Conservation (phyloP, 1,139 yeast species). For the Diutina neorugosa region DNA sequence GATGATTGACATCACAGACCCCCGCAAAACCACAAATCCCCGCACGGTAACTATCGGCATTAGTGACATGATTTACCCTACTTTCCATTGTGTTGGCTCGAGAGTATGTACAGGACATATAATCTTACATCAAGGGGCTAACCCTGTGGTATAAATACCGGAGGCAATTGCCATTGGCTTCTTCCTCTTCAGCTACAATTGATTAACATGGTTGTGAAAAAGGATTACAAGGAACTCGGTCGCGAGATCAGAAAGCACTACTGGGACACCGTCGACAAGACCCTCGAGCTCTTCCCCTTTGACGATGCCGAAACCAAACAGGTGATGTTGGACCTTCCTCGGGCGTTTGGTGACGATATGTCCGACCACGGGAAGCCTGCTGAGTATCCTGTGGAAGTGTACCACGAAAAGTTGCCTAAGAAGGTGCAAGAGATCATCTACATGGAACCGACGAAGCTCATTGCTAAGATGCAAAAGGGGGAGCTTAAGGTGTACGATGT, state of each 20-base stretch:
- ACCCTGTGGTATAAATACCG: not conserved
- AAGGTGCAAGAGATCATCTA: constrained; percentile 28
- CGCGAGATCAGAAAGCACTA: not conserved
- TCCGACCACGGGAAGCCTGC: constrained; percentile 15
- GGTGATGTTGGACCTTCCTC: constrained; percentile 10
- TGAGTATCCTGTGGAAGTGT: constrained; percentile 15
- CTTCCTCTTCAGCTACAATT: not conserved
- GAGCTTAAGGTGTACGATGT: constrained; percentile 30
- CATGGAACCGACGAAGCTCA: constrained; percentile 30
- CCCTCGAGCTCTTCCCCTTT: constrained; percentile 14
- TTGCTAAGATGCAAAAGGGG: constrained; percentile 25
- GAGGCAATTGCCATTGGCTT: not conserved
- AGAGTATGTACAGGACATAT: too few relatives aligned
- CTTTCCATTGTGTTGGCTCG: too few relatives aligned
- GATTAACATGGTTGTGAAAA: not conserved
- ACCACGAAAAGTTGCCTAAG: constrained; percentile 29
- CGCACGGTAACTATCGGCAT: not conserved
- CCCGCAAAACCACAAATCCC: not conserved
- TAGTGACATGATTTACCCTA: not conserved
- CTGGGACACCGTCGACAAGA: constrained; percentile 5
- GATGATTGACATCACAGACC: not conserved
- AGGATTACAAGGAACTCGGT: not conserved
- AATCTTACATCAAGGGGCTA: too few relatives aligned
- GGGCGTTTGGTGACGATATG: constrained; percentile 12
- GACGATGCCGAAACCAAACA: constrained; percentile 9